Conservation (phyloP, 441 rosid genomes). For the Erodium trifolium region DNA sequence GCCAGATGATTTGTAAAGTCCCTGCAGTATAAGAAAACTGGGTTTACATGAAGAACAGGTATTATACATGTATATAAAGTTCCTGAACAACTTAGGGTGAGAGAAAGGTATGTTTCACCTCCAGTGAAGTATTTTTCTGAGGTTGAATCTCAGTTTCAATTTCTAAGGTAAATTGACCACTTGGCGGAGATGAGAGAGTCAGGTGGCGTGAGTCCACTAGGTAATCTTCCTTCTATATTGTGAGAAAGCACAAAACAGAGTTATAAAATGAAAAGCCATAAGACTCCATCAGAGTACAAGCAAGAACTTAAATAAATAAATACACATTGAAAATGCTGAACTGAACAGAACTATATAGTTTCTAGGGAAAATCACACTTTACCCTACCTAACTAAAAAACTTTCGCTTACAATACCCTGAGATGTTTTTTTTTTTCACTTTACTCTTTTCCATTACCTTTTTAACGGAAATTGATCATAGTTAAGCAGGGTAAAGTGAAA, state of each 20-base stretch:
- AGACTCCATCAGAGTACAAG: background rate
- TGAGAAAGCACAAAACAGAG: conserved; percentile 3
- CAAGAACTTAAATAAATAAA: background rate
- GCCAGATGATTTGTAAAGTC: conserved; percentile 88
- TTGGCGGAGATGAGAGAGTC: conserved; percentile 56
- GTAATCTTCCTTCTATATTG: conserved; percentile 61
- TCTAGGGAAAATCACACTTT: too few species aligned
- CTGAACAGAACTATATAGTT: background rate
- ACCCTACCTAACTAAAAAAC: too few species aligned
- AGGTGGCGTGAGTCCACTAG: conserved; percentile 55
- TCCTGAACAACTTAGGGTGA: background rate
- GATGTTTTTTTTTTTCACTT: too few species aligned
- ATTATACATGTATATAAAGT: background rate
- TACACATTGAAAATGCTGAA: background rate
- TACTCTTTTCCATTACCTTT: too few species aligned
- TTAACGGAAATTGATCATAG: too few species aligned
- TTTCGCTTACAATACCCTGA: too few species aligned
- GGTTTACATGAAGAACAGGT: background rate
- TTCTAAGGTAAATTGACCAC: conserved; percentile 56
- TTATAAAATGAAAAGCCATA: background rate
- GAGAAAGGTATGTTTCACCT: conserved; percentile 34
- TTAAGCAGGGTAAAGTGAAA: too few species aligned
- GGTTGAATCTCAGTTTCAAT: conserved; percentile 79
- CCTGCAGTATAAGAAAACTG: conserved; percentile 36
- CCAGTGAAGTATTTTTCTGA: conserved; percentile 85